A percentile compares a stretch with the other conserved stretches of the same genome.
phyloP scores from a whole-genome alignment of 2,329 filamentous ascomycete genomes.

The Arthrobotrys megalospora region DNA sequence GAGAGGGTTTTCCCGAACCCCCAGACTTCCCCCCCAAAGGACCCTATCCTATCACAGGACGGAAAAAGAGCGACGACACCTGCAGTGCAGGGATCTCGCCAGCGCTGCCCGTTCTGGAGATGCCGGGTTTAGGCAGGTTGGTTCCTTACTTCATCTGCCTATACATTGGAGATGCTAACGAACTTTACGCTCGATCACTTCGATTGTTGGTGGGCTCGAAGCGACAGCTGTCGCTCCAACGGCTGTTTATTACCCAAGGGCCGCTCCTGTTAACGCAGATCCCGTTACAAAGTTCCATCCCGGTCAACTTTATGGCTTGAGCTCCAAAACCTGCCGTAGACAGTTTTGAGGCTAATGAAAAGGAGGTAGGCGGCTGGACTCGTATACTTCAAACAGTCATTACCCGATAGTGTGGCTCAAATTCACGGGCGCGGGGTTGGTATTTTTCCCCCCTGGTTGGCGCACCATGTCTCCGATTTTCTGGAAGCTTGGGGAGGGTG shows the following conservation, averaged over 20 bases:
- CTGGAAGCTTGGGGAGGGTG: not conserved
- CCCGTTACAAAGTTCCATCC: slow-evolving; percentile 37
- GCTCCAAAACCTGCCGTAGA: slow-evolving; percentile 12
- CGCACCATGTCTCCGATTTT: slow-evolving; percentile 21
- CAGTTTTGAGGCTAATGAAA: slow-evolving; percentile 50
- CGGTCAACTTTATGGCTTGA: slow-evolving; percentile 22
- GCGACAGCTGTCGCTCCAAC: not conserved
- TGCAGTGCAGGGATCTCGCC: slow-evolving; percentile 33
- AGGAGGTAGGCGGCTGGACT: slow-evolving; percentile 48
- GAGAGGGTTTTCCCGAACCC: slow-evolving; percentile 23
- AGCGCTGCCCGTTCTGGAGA: slow-evolving; percentile 18
- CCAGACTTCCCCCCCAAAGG: slow-evolving; percentile 13
- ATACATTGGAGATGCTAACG: slow-evolving; percentile 10
- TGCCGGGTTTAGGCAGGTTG: slow-evolving; percentile 33
- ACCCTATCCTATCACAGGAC: slow-evolving; percentile 31
- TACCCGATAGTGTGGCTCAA: slow-evolving; percentile 49
- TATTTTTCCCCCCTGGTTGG: not conserved
- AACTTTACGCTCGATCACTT: not conserved
- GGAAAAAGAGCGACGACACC: slow-evolving; percentile 37
- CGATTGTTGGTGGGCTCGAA: slow-evolving; percentile 4
- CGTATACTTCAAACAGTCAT: slow-evolving; percentile 56
- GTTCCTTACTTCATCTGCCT: slow-evolving; percentile 30
- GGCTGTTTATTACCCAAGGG: slow-evolving; percentile 36
- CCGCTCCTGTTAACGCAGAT: slow-evolving; percentile 34
- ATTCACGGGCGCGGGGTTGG: slow-evolving; percentile 35